Evolutionary conservation across 306 rosid species (phyloP).

Genomic region (Acacia acuminata): DNA sequence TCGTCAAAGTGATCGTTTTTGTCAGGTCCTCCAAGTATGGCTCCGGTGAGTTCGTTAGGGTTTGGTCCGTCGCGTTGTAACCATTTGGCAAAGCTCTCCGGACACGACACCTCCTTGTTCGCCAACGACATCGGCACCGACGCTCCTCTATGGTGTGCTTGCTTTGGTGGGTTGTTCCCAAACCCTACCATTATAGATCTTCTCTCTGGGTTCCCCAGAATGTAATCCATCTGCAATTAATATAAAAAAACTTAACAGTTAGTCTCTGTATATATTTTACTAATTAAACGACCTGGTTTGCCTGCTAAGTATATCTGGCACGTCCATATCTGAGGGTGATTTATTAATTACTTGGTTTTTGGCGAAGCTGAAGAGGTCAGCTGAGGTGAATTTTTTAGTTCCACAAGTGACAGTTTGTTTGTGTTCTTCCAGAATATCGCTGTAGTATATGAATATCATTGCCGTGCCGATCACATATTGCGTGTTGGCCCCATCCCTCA

Average conservation of each 20-base stretch:
- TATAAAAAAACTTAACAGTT: not conserved
- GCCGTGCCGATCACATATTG: conserved; percentile 76
- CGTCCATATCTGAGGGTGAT: not conserved
- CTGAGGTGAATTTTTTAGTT: conserved; percentile 35
- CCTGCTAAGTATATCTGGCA: too few species aligned
- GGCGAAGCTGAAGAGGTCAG: conserved; percentile 50
- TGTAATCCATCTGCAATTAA: conserved; percentile 61
- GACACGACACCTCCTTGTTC: conserved; percentile 31
- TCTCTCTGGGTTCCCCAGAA: conserved; percentile 69
- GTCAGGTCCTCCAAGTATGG: conserved; percentile 89
- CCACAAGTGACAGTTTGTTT: conserved; percentile 59
- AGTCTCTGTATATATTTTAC: not conserved
- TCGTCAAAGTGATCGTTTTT: conserved; percentile 59
- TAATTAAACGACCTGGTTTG: too few species aligned
- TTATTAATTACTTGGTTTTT: conserved; percentile 58
- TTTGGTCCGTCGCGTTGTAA: conserved; percentile 53
- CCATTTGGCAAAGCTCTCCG: conserved; percentile 57
- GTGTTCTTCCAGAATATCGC: conserved; percentile 60
- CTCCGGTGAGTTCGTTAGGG: conserved; percentile 82
- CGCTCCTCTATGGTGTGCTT: conserved; percentile 91
- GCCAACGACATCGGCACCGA: conserved; percentile 47
- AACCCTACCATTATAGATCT: conserved; percentile 90
- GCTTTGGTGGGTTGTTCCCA: conserved; percentile 68
- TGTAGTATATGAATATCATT: conserved; percentile 51
- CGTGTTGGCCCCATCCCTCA: conserved; percentile 88